A percentile compares a stretch with the other conserved stretches of the same genome.
phyloP scores from a whole-genome alignment of 208 protist genomes.

The Trypanosoma avium region DNA sequence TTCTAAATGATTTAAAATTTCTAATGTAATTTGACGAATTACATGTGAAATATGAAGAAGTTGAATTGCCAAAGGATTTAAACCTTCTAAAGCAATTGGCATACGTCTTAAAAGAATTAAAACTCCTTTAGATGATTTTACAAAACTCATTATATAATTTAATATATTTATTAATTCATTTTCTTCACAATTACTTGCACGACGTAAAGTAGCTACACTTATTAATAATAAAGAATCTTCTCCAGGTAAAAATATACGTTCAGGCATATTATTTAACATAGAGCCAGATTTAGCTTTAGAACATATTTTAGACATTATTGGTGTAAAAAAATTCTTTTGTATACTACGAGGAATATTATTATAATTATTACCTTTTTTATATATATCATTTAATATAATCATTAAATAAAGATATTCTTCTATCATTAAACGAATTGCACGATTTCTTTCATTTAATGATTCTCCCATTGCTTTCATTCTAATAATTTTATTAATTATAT shows the following conservation, averaged over 20 bases:
- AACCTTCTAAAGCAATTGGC: constrained; percentile 54
- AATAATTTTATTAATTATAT: constrained; percentile 35
- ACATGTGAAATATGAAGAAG: constrained; percentile 46
- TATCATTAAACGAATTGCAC: constrained; percentile 40
- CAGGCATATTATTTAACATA: constrained; percentile 36
- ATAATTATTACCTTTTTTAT: not conserved
- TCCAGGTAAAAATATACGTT: constrained; percentile 27
- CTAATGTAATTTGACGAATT: constrained; percentile 37
- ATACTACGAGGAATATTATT: constrained; percentile 13
- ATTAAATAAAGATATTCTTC: constrained; percentile 57
- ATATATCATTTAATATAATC: constrained; percentile 38
- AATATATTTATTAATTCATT: constrained; percentile 42
- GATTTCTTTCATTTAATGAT: constrained; percentile 39
- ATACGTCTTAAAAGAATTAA: constrained; percentile 69
- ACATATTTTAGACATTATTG: constrained; percentile 28
- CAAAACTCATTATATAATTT: constrained; percentile 32
- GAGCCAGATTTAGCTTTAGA: constrained; percentile 38
- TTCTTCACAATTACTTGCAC: constrained; percentile 29
- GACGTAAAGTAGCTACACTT: constrained; percentile 46
- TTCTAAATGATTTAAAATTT: constrained; percentile 50
- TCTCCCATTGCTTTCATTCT: constrained; percentile 50
- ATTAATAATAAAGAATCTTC: constrained; percentile 51
- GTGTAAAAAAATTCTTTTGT: constrained; percentile 33
- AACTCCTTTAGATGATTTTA: constrained; percentile 43
- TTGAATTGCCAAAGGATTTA: constrained; percentile 65